A percentile compares a stretch with the other conserved stretches of the same genome.
phyloP scores from a whole-genome alignment of 176 grass and related monocot species.

The Alopecurus myosuroides region DNA sequence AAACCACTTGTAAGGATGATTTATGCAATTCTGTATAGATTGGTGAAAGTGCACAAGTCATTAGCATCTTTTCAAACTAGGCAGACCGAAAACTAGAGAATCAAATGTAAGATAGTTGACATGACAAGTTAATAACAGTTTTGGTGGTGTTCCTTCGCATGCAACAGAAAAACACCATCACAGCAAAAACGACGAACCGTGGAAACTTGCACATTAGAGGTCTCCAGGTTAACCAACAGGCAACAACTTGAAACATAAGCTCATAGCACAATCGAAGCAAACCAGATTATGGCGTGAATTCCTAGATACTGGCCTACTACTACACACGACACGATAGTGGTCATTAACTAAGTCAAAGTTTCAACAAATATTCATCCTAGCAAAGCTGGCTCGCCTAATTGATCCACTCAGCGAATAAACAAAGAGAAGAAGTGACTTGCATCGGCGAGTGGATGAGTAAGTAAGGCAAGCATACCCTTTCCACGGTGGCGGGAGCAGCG shows the following conservation, averaged over 20 bases:
- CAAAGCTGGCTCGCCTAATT: not conserved
- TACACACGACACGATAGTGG: not conserved
- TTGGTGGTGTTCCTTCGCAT: not conserved
- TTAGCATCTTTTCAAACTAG: not conserved
- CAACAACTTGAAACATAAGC: not conserved
- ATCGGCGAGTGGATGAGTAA: not conserved
- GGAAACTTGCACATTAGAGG: not conserved
- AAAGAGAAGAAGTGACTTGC: not conserved
- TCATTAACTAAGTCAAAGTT: not conserved
- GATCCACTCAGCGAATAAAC: not conserved
- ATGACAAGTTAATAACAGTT: no score
- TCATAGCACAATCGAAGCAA: not conserved
- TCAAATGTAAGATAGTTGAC: not conserved
- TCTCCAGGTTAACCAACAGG: not conserved
- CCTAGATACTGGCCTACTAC: not conserved
- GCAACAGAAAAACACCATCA: not conserved
- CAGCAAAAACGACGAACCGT: not conserved
- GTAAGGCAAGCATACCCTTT: conserved; percentile 46
- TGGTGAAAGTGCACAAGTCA: not conserved
- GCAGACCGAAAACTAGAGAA: not conserved
- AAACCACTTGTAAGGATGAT: not conserved
- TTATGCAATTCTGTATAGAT: not conserved
- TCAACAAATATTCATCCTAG: not conserved
- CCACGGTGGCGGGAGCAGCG: conserved; percentile 75
- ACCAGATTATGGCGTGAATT: not conserved